These are phyloP conservation scores for Leccinum pellstonianum DNA, from an alignment of 768 basidiomycete species.

Conservation along the genomic window DNA sequence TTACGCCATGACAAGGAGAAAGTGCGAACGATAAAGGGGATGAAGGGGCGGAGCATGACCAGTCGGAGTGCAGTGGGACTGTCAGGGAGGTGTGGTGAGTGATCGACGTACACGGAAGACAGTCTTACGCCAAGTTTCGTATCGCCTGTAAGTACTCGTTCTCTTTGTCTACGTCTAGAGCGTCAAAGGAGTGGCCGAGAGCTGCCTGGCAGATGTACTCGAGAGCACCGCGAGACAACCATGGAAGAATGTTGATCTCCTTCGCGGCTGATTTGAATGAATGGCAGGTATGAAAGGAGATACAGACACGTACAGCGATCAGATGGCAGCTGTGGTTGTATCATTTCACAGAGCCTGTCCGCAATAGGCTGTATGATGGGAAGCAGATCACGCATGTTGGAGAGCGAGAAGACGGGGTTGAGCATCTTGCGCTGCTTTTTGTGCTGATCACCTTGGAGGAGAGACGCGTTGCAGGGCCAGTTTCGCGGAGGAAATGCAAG, in stretches of 20 bases:
- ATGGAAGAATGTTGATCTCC: constrained; percentile 36
- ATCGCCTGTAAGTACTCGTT: constrained; percentile 33
- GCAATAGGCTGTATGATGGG: constrained; percentile 36
- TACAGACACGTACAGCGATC: constrained; percentile 21
- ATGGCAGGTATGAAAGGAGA: neutral
- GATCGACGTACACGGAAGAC: neutral
- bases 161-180: constrained; percentile 24
- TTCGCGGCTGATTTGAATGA: constrained; percentile 16
- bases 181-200: constrained; percentile 35
- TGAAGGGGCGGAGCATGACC: constrained; percentile 32
- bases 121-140: constrained; percentile 30
- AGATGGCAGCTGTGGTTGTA: constrained; percentile 21
- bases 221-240: constrained; percentile 34
- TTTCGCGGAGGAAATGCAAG: neutral
- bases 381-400: constrained; percentile 31
- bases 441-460: constrained; percentile 27
- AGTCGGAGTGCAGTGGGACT: constrained; percentile 30
- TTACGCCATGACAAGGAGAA: constrained; percentile 32
- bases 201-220: constrained; percentile 37
- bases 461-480: neutral
- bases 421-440: constrained; percentile 34
- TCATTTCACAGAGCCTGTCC: constrained; percentile 21
- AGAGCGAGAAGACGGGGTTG: constrained; percentile 33
- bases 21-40: constrained; percentile 32
- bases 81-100: neutral